Percentiles rank a stretch among this genome's conserved stretches.
Evolutionary conservation across 257 asterid genomes (phyloP).

Genomic region (Thymus mandschuricus): DNA sequence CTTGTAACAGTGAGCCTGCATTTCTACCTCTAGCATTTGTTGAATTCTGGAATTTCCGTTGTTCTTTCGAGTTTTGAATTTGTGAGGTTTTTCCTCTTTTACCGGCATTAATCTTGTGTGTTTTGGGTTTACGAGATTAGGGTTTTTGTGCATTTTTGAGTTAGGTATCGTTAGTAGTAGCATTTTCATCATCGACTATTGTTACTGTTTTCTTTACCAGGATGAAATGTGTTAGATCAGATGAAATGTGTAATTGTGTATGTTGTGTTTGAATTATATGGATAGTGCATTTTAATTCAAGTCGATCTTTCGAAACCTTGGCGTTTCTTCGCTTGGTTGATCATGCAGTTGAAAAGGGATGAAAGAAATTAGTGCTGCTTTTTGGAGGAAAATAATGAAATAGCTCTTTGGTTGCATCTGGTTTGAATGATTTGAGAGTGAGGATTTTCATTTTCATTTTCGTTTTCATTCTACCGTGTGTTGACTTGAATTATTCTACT

Average conservation of each 20-base stretch:
- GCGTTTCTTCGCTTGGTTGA: background rate
- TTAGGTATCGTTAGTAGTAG: background rate
- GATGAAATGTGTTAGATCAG: background rate
- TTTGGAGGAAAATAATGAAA: background rate
- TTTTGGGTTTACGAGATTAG: background rate
- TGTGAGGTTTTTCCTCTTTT: background rate
- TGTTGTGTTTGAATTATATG: background rate
- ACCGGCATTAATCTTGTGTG: background rate
- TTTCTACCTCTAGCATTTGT: background rate
- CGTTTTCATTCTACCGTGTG: background rate
- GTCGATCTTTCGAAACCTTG: slow-evolving; percentile 1
- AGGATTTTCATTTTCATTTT: background rate
- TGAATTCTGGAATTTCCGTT: background rate
- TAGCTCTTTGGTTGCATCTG: background rate
- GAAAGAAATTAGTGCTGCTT: background rate
- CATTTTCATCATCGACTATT: background rate
- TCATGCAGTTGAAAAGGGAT: background rate
- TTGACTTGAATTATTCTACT: slow-evolving; percentile 18
- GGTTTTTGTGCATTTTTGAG: background rate
- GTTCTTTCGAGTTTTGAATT: background rate
- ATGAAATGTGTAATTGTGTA: background rate
- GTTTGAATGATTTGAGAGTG: slow-evolving; percentile 9
- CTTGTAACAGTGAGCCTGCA: slow-evolving; percentile 76
- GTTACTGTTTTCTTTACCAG: background rate
- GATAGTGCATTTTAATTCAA: background rate